Evolutionary conservation across 257 asterid species (phyloP).

Genomic region (Vinca minor): DNA sequence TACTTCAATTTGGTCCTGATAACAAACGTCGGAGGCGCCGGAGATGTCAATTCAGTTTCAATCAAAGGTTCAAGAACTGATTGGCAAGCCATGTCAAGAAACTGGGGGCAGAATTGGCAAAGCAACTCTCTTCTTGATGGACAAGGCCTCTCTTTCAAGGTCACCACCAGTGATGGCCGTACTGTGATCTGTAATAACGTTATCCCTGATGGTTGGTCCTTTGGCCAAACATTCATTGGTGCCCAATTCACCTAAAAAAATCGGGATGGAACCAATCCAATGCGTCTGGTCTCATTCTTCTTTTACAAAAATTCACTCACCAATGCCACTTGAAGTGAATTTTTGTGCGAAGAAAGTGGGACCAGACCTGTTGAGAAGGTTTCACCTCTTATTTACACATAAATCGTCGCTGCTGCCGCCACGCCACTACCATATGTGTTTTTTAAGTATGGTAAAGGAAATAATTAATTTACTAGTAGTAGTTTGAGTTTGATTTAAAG

Average conservation of each 20-base stretch:
- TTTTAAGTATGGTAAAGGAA: too few species aligned
- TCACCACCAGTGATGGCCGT: conserved; percentile 40
- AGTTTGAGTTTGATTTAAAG: too few species aligned
- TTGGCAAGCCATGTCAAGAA: conserved; percentile 47
- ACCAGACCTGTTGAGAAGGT: too few species aligned
- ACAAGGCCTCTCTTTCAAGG: conserved; percentile 40
- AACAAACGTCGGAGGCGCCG: conserved; percentile 50
- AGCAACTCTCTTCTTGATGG: conserved; percentile 40
- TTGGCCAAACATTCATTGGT: conserved; percentile 36
- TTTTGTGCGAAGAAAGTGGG: too few species aligned
- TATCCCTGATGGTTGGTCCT: conserved; percentile 35
- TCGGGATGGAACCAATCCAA: too few species aligned
- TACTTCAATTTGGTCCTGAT: conserved; percentile 48
- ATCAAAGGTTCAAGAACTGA: conserved; percentile 35
- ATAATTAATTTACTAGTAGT: too few species aligned
- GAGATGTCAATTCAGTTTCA: conserved; percentile 39
- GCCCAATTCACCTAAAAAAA: conserved; percentile 31
- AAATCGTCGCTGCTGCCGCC: background rate
- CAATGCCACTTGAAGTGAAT: too few species aligned
- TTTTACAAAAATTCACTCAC: too few species aligned
- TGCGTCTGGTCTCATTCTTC: too few species aligned
- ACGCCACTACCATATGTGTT: too few species aligned
- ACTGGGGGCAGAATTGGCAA: conserved; percentile 62
- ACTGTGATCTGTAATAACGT: conserved; percentile 23
- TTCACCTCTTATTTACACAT: too few species aligned